Base-by-base conservation (phyloP, 805 yeast genomes). In the Monosporozyma unispora region DNA sequence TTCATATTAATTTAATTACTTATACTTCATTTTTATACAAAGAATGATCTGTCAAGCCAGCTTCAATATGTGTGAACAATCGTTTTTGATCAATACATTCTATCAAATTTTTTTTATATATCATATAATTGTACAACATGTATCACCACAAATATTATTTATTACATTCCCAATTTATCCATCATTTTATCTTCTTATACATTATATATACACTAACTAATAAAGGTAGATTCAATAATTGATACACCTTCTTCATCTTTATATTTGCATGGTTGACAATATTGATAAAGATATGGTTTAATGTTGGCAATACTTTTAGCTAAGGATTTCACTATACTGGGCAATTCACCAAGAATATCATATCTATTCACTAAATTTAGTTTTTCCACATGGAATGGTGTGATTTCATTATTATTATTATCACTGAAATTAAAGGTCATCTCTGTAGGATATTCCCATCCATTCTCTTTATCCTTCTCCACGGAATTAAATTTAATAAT, bases 311-410 rank as follows among this genome's bases (percentile, higher is more conserved):
- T 84, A 37, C 87, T 89, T 54, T 84, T 77, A 33, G 84, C 95
- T 46, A 86, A 78, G 52, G 78, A 79, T 70, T 82, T 86, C 54
- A 88, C 86, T 60, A 87, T 81, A 55, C 77, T 78, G 2, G 96
- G 96, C 52, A 87, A 78, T 67, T 88, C 96, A 35, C 87, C 83
- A 88, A 88, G 81, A 49, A 87, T 93, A 63, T 88, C 96, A 52
- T 87, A 88, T 56, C 91, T 78, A 68, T 84, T 95, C 45, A 84
- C 80, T 49, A 84, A 67, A 22, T 66, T 67, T 56, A 87, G 71
- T n/a, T 70, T 61, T 47, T 87, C 87, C 38, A 62, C 61, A 29
- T 59, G 50, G 29, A 68, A 70, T 22, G 57, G 42, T 31, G 22
- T 16, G 2, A n/a, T 25, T 8, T 5, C 14, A 10, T 22, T 64